phyloP scores from a whole-genome alignment of 2,329 filamentous ascomycete genomes.

The Tolypocladium capitatum region DNA sequence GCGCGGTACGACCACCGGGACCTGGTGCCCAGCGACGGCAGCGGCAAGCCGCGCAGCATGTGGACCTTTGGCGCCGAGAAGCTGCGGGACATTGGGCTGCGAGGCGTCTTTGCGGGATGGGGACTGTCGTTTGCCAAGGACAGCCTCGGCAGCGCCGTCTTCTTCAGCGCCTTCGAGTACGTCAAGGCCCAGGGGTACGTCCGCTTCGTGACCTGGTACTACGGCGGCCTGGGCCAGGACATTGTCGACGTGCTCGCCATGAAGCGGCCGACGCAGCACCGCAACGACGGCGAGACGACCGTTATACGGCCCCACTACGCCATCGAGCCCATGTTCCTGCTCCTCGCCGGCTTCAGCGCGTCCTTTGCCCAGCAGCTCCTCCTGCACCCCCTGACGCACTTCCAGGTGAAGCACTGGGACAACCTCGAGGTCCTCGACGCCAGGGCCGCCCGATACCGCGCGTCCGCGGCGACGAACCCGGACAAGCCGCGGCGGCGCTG shows the following conservation, averaged over 20 bases:
- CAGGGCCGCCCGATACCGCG: conserved; percentile 34
- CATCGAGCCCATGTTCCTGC: conserved; percentile 58
- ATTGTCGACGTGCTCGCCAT: conserved; percentile 35
- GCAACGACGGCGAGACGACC: conserved; percentile 15
- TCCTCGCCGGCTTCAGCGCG: conserved; percentile 55
- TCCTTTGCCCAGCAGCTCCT: conserved; percentile 56
- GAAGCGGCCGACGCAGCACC: conserved; percentile 24
- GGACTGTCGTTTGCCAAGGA: conserved; percentile 56
- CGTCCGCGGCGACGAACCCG: conserved; percentile 15
- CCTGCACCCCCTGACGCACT: conserved; percentile 56
- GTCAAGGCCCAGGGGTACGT: conserved; percentile 63
- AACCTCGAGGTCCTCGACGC: conserved; percentile 60
- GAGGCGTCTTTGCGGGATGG: conserved; percentile 65
- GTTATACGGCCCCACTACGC: conserved; percentile 63
- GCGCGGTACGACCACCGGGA: conserved; percentile 53
- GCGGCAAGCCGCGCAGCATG: conserved; percentile 44
- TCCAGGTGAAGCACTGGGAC: conserved; percentile 62
- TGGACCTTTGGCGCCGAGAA: conserved; percentile 55
- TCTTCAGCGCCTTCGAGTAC: conserved; percentile 66
- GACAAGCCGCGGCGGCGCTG: conserved; percentile 24
- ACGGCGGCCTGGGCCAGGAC: conserved; percentile 43
- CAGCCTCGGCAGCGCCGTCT: conserved; percentile 53
- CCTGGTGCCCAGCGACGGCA: conserved; percentile 27
- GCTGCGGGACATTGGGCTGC: conserved; percentile 56
- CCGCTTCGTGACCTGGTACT: conserved; percentile 56